A percentile compares a stretch with the other conserved stretches of the same genome.
These are phyloP conservation scores for Nemania sp. DNA, from an alignment of 2,329 filamentous ascomycete genomes.

Conservation along the genomic window DNA sequence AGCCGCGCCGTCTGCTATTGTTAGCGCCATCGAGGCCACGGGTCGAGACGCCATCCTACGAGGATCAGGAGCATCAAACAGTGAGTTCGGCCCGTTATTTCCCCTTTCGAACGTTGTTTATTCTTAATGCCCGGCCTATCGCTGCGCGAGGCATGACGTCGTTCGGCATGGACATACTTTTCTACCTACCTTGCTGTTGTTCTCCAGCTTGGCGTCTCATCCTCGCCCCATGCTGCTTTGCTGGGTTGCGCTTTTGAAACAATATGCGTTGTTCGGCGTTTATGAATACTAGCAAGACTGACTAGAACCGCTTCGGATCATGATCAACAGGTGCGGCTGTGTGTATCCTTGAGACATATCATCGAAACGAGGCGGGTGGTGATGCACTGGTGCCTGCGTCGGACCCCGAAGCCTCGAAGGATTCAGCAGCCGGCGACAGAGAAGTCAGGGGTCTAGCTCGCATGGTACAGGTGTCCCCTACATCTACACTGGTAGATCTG, in stretches of 20 bases:
- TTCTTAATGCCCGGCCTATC: slow-evolving; percentile 1
- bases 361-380: slow-evolving; percentile 60
- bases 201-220: slow-evolving; percentile 2
- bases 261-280: slow-evolving; percentile 10
- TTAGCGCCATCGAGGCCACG: slow-evolving; percentile 84
- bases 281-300: slow-evolving; percentile 30
- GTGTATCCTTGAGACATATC: slow-evolving; percentile 87
- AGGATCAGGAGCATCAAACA: slow-evolving; percentile 83
- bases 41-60: slow-evolving; percentile 93
- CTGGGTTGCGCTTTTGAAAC: slow-evolving; percentile 19
- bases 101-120: slow-evolving; percentile 3
- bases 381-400: slow-evolving; percentile 42
- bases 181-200: not conserved
- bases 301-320: slow-evolving; percentile 27
- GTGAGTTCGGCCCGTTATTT: slow-evolving; percentile 55
- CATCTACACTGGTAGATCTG: slow-evolving; percentile 82
- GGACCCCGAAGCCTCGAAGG: slow-evolving; percentile 41
- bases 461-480: slow-evolving; percentile 87
- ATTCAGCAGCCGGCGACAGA: slow-evolving; percentile 44
- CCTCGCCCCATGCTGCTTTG: slow-evolving; percentile 2
- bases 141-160: slow-evolving; percentile 18
- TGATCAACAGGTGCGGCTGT: slow-evolving; percentile 72
- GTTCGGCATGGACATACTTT: slow-evolving; percentile 18
- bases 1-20: slow-evolving; percentile 87
- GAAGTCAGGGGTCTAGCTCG: slow-evolving; percentile 84